Evolutionary conservation across 352 stramenopile genomes (phyloP).

Genomic region (Halophytophthora batemanensis): DNA sequence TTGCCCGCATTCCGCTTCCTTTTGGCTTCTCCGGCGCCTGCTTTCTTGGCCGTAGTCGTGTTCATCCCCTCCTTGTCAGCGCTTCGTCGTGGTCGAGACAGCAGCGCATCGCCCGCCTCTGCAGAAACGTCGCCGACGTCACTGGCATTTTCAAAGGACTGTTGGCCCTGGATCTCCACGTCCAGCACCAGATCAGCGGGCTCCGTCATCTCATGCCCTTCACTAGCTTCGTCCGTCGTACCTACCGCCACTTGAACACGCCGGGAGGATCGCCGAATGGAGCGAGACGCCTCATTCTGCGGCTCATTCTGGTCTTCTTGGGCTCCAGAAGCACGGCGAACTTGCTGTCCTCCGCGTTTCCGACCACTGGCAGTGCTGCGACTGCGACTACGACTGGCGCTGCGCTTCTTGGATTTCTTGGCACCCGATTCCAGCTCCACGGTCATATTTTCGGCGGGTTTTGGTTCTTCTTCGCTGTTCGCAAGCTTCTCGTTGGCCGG

Average conservation of each 20-base stretch:
- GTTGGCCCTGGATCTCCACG: constrained; percentile 38
- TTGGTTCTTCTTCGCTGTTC: constrained; percentile 6
- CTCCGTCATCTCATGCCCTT: constrained; percentile 33
- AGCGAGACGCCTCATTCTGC: constrained; percentile 1
- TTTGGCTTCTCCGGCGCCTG: constrained; percentile 12
- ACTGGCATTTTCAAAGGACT: too few relatives aligned
- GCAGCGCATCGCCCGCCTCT: constrained; percentile 7
- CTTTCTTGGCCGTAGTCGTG: constrained; percentile 2
- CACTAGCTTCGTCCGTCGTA: constrained; percentile 47
- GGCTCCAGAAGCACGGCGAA: too few relatives aligned
- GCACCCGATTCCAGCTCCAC: constrained; percentile 6
- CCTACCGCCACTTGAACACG: constrained; percentile 46
- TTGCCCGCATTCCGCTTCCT: constrained; percentile 11
- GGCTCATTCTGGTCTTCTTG: constrained; percentile 9
- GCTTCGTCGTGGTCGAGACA: constrained; percentile 7
- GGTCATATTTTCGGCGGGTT: too few relatives aligned
- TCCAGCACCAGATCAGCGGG: constrained; percentile 60
- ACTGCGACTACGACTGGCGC: background rate
- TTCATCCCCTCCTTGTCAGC: constrained; percentile 10
- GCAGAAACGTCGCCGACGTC: too few relatives aligned
- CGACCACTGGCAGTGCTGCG: constrained; percentile 1
- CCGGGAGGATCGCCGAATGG: constrained; percentile 12
- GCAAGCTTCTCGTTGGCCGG: constrained; percentile 10
- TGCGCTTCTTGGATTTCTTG: constrained; percentile 7
- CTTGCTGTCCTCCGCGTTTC: constrained; percentile 9